Percentiles rank a stretch among this genome's conserved stretches.
Evolutionary conservation across 108 stramenopile genomes (phyloP).

Genomic region (Cyclotella cryptica): DNA sequence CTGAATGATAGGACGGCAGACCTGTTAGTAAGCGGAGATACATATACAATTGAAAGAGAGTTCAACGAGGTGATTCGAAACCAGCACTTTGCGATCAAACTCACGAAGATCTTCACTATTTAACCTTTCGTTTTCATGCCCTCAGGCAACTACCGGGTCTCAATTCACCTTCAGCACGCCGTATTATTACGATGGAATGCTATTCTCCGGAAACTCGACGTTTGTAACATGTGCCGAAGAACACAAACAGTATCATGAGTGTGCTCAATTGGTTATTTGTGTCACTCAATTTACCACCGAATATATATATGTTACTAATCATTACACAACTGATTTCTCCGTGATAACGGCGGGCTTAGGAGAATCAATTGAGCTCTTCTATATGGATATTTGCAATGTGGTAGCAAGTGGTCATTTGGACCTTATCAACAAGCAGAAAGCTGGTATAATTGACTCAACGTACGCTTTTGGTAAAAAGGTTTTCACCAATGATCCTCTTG

Average conservation of each 20-base stretch:
- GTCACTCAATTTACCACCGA: constrained; percentile 6
- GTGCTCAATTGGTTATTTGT: constrained; percentile 29
- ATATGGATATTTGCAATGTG: constrained; percentile 30
- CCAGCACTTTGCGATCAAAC: not conserved
- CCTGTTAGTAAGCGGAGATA: not conserved
- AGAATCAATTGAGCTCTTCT: constrained; percentile 4
- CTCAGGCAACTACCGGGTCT: not conserved
- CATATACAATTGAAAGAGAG: constrained; percentile 17
- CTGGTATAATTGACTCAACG: not conserved
- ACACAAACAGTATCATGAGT: constrained; percentile 21
- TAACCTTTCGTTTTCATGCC: not conserved
- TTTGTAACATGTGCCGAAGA: constrained; percentile 52
- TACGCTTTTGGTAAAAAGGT: constrained; percentile 10
- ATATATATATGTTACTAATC: constrained; percentile 8
- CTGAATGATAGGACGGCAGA: constrained; percentile 1
- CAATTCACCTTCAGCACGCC: constrained; percentile 15
- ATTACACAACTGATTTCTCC: constrained; percentile 16
- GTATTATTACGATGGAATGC: constrained; percentile 27
- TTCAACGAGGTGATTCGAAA: constrained; percentile 5
- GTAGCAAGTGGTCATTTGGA: not conserved
- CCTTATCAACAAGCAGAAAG: not conserved
- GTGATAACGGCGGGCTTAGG: not conserved
- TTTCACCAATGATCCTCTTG: constrained; percentile 25
- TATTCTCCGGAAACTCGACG: constrained; percentile 23
- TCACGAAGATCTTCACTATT: not conserved